phyloP scores from a whole-genome alignment of 2,329 filamentous ascomycete species.

The Dactylonectria macrodidyma region DNA sequence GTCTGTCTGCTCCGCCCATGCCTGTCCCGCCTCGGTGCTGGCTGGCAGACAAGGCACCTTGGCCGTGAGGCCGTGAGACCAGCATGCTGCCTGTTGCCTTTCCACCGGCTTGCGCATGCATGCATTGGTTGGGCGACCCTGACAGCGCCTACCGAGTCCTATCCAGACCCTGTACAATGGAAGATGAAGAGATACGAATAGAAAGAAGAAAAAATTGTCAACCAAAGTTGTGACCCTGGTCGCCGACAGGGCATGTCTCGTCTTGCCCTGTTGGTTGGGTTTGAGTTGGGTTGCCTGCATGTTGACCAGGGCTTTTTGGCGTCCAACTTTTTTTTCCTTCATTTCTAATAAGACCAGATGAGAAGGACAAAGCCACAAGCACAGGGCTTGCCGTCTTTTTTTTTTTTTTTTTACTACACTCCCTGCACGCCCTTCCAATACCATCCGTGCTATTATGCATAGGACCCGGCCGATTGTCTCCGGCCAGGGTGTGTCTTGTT shows the following conservation, averaged over 20 bases:
- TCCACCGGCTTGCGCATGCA: conserved; percentile 6
- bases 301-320: conserved; percentile 24
- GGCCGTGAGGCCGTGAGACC: background rate
- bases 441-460: background rate
- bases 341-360: conserved; percentile 8
- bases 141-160: conserved; percentile 13
- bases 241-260: conserved; percentile 17
- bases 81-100: background rate
- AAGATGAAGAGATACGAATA: conserved; percentile 2
- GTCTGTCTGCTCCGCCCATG: conserved; percentile 9
- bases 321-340: conserved; percentile 5
- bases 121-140: conserved; percentile 4
- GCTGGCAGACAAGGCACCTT: background rate
- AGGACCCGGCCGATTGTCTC: conserved; percentile 37
- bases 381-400: conserved; percentile 12
- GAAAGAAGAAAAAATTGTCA: conserved; percentile 5
- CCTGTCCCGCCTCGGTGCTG: background rate
- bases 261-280: conserved; percentile 25
- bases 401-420: conserved; percentile 7
- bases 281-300: conserved; percentile 21
- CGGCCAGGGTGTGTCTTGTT: conserved; percentile 33
- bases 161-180: background rate
- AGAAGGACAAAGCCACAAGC: conserved; percentile 22
- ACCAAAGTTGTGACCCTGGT: conserved; percentile 17
- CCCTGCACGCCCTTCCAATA: conserved; percentile 24